Evolutionary conservation across 108 stramenopile species (phyloP), one percentile per base, ranked within the genome.

Genomic region (Nitzschia palea): DNA sequence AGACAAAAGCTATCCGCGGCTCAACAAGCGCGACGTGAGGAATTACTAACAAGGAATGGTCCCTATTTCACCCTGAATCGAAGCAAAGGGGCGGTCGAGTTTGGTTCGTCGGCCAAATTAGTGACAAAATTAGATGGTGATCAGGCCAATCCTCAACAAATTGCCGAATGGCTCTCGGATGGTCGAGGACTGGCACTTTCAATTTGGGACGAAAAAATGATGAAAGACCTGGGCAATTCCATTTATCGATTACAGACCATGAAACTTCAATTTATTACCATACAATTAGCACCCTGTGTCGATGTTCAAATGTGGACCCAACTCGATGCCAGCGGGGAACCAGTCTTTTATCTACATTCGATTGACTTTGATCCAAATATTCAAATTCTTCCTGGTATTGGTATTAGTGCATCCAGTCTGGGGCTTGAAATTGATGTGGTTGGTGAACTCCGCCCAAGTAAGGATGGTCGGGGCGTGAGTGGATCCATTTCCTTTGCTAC

Each of bases 231-330:
- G 37, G 76, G 74, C 20, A 59, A 86, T 8, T 56, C 67, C 31
- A 67, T 86, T 5, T 92, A 85, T 64, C 71, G 83, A 47, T 57
- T 92, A 36, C 83, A 85, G 63, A 55, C 85, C 28, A 92, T 92
- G 91, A 84, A 74, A 29, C 61, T 92, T 28, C 85, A 87, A 80
- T 92, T 92, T 64, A 85, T 92, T 14, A 89, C 91, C 2, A 76
- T 92, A 18, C 76, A 86, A 54, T 72, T 89, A 22, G 62, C 81
- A 12, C 91, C 91, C 5, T 76, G 72, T 28, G 91, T 92, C 4
- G 88, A 89, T 73, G 65, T 89, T 5, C 48, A 83, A 33, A 89
- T 92, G 88, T 87, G 80, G 79, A 86, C 86, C 2, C 36, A 72
- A 14, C 53, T 37, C 17, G 51, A 48, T 9, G 55, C 55, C 4